Evolutionary conservation across 371 early-diverging fungal genomes (phyloP).

Genomic region (Circinella minor): DNA sequence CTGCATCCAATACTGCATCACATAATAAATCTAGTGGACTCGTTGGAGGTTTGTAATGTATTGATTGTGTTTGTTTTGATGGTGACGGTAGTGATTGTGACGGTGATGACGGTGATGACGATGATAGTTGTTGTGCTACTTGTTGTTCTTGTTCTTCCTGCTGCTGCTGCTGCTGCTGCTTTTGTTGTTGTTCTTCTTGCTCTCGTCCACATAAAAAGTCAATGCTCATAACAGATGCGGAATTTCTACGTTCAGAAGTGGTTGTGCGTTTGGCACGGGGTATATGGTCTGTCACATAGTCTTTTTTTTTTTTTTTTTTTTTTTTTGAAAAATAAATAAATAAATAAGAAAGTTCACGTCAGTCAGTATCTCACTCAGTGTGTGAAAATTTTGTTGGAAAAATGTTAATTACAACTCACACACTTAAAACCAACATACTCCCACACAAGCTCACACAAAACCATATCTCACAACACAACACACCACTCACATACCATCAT

Average conservation of each 20-base stretch:
- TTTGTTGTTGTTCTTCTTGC: not conserved
- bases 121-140: too few species aligned
- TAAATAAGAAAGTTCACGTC: constrained; percentile 1
- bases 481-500: constrained; percentile 33
- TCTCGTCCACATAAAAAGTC: constrained; percentile 42
- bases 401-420: not conserved
- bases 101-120: too few species aligned
- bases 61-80: too few species aligned
- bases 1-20: constrained; percentile 44
- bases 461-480: not conserved
- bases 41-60: too few species aligned
- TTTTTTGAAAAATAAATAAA: not conserved
- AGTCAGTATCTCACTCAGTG: not conserved
- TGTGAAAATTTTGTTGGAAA: not conserved
- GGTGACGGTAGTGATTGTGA: too few species aligned
- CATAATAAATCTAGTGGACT: constrained; percentile 42
- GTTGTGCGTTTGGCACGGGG: not conserved
- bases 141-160: not conserved
- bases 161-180: constrained; percentile 6
- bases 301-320: too few species aligned
- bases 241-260: constrained; percentile 10
- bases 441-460: too few species aligned
- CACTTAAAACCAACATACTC: not conserved
- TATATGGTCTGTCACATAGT: constrained; percentile 9
- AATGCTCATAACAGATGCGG: constrained; percentile 45